Conservation (phyloP, 2,329 filamentous ascomycete genomes). For the Colletotrichum euphorbiae region DNA sequence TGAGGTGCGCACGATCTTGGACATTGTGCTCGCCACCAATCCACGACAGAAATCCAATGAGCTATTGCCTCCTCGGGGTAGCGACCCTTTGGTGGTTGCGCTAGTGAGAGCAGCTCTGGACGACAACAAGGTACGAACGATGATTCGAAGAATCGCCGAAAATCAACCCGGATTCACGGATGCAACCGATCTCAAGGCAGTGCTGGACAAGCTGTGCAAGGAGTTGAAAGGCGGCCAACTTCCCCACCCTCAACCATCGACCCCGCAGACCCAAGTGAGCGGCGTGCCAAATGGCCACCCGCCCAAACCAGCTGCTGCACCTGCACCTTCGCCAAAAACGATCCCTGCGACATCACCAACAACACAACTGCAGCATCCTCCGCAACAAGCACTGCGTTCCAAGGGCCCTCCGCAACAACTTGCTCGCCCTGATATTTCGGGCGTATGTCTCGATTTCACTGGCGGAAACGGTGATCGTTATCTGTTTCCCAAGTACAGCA, state of each 20-base stretch:
- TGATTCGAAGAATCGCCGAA: slow-evolving; percentile 66
- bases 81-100: slow-evolving; percentile 67
- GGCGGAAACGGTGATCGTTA: slow-evolving; percentile 79
- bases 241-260: slow-evolving; percentile 44
- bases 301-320: slow-evolving; percentile 18
- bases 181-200: slow-evolving; percentile 64
- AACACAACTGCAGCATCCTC: slow-evolving; percentile 43
- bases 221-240: slow-evolving; percentile 46
- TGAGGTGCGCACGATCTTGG: slow-evolving; percentile 67
- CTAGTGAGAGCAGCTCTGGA: slow-evolving; percentile 69
- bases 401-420: slow-evolving; percentile 64
- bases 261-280: slow-evolving; percentile 49
- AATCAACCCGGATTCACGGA: slow-evolving; percentile 64
- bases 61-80: slow-evolving; percentile 64
- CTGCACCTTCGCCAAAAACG: slow-evolving; percentile 23
- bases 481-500: slow-evolving; percentile 81
- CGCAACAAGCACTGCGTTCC: slow-evolving; percentile 68
- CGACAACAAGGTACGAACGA: slow-evolving; percentile 59
- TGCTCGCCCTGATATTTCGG: slow-evolving; percentile 70
- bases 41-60: slow-evolving; percentile 66
- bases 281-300: slow-evolving; percentile 48
- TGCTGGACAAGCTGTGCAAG: slow-evolving; percentile 61
- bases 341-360: slow-evolving; percentile 21
- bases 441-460: slow-evolving; percentile 76
- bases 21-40: slow-evolving; percentile 70